These are phyloP conservation scores for Sporothrix dimorphospora DNA, from an alignment of 2,329 filamentous ascomycete genomes.

Conservation along the genomic window DNA sequence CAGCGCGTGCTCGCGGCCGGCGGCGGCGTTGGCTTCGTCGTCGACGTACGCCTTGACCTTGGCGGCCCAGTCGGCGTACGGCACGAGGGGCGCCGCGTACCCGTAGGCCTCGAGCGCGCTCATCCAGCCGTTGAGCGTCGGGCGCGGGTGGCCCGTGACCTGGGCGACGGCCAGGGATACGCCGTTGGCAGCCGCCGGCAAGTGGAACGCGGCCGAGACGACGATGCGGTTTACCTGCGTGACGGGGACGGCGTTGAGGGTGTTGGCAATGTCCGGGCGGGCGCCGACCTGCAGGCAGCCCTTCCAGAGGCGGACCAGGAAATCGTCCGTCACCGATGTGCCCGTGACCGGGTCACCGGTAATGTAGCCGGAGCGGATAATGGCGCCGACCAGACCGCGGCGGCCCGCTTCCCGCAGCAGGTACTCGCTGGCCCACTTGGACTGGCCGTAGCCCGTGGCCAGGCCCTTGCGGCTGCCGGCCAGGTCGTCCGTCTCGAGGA, in stretches of 20 bases:
- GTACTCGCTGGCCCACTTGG: constrained; percentile 77
- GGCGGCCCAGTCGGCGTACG: constrained; percentile 66
- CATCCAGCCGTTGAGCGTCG: constrained; percentile 79
- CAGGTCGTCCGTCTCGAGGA: constrained; percentile 78
- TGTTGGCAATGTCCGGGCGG: constrained; percentile 79
- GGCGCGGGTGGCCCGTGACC: constrained; percentile 76
- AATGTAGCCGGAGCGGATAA: constrained; percentile 85
- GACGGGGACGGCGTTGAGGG: constrained; percentile 87
- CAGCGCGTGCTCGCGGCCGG: constrained; percentile 67
- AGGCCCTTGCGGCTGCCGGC: constrained; percentile 75
- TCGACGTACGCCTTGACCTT: constrained; percentile 60
- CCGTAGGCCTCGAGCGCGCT: constrained; percentile 71
- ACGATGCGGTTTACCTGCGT: constrained; percentile 81
- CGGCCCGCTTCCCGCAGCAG: constrained; percentile 77
- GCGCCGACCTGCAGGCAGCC: constrained; percentile 79
- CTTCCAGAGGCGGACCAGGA: constrained; percentile 83
- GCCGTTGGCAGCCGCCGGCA: constrained; percentile 39
- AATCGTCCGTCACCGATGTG: constrained; percentile 82
- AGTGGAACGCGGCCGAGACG: constrained; percentile 71
- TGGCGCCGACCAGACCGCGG: constrained; percentile 73
- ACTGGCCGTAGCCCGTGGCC: constrained; percentile 86
- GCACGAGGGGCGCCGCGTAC: constrained; percentile 67
- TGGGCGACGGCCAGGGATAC: constrained; percentile 65
- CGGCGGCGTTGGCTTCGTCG: constrained; percentile 59
- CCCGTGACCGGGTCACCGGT: constrained; percentile 73